A percentile compares a stretch with the other conserved stretches of the same genome.
phyloP scores from a whole-genome alignment of 2,329 filamentous ascomycete genomes.

The Rugonectria rugulosa region DNA sequence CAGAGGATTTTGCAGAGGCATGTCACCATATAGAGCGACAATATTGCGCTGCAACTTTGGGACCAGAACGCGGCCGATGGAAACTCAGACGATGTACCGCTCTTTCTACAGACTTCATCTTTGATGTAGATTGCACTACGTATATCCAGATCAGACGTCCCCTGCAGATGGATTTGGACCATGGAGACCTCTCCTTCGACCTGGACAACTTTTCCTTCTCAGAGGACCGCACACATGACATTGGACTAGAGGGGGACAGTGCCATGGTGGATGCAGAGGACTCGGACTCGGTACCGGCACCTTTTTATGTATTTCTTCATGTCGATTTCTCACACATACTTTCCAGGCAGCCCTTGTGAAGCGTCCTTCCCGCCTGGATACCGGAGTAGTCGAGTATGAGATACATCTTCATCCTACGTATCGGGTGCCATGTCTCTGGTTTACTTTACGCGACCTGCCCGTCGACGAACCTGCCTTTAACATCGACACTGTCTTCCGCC shows the following conservation, averaged over 20 bases:
- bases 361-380: slow-evolving; percentile 41
- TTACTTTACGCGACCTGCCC: slow-evolving; percentile 68
- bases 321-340: slow-evolving; percentile 29
- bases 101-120: slow-evolving; percentile 54
- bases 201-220: slow-evolving; percentile 57
- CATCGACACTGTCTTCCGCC: slow-evolving; percentile 74
- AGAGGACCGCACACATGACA: slow-evolving; percentile 29
- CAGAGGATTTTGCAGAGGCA: slow-evolving; percentile 69
- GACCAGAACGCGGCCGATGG: slow-evolving; percentile 61
- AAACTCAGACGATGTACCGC: slow-evolving; percentile 61
- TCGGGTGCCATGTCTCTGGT: slow-evolving; percentile 78
- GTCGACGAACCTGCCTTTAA: slow-evolving; percentile 63
- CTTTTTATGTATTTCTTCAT: slow-evolving; percentile 13
- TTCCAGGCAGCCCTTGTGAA: slow-evolving; percentile 51
- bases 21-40: slow-evolving; percentile 68
- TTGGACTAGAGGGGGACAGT: slow-evolving; percentile 45
- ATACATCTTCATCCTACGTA: slow-evolving; percentile 80
- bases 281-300: slow-evolving; percentile 56
- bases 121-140: slow-evolving; percentile 55
- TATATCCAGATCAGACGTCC: slow-evolving; percentile 65
- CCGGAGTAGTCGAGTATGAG: slow-evolving; percentile 70
- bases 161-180: slow-evolving; percentile 53
- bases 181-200: slow-evolving; percentile 55
- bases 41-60: slow-evolving; percentile 66
- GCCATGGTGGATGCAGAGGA: slow-evolving; percentile 61